Evolutionary conservation across 805 yeast species (phyloP).

Genomic region (Schizosaccharomyces osmophilus): DNA sequence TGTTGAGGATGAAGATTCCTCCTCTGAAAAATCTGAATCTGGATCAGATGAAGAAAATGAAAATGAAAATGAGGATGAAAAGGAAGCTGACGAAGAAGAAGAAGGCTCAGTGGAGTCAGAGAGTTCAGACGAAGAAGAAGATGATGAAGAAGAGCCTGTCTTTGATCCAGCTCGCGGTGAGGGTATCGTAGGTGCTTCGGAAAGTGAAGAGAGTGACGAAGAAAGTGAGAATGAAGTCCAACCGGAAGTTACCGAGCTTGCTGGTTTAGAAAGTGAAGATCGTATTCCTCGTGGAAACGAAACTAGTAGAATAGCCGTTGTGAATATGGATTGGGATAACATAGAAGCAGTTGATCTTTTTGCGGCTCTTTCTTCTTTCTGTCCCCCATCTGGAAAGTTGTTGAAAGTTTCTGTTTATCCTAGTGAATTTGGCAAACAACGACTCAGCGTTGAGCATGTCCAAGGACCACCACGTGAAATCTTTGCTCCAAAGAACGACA

Average conservation of each 20-base stretch:
- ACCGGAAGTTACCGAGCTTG: constrained; percentile 7
- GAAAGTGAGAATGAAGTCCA: constrained; percentile 5
- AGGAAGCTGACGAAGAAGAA: neutral
- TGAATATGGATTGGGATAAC: constrained; percentile 93
- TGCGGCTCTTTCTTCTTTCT: constrained; percentile 72
- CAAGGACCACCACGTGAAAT: constrained; percentile 85
- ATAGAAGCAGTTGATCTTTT: constrained; percentile 63
- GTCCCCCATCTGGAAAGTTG: constrained; percentile 51
- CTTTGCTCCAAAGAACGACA: constrained; percentile 19
- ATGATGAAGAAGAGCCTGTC: constrained; percentile 4
- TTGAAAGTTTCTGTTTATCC: constrained; percentile 51
- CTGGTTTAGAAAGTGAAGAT: constrained; percentile 23
- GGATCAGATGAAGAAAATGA: constrained; percentile 5
- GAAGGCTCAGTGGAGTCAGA: constrained; percentile 1
- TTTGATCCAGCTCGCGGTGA: constrained; percentile 18
- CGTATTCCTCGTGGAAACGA: constrained; percentile 78
- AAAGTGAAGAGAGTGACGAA: constrained; percentile 14
- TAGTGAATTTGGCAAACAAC: constrained; percentile 78
- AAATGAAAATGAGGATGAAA: neutral
- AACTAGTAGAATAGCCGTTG: constrained; percentile 60
- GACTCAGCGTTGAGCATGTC: constrained; percentile 66
- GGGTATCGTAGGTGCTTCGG: constrained; percentile 12
- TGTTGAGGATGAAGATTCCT: constrained; percentile 19
- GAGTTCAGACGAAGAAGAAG: neutral
- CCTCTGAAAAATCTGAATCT: neutral